Evolutionary conservation across 129 eudicot genomes (phyloP).

Genomic region (Smallanthus sonchifolius): DNA sequence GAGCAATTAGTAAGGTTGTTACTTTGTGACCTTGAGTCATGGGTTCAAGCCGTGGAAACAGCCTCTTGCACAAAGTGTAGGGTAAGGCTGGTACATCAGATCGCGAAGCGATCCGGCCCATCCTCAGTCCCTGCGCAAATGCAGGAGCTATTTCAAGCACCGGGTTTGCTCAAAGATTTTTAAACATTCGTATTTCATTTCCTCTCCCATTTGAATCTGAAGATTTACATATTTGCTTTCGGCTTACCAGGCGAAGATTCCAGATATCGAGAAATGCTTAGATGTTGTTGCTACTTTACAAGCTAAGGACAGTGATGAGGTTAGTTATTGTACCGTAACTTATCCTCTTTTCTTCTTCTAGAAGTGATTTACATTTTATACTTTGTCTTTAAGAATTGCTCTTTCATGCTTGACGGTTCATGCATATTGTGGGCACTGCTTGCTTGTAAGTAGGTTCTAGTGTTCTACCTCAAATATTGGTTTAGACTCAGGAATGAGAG

Average conservation of each 20-base stretch:
- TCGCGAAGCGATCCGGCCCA: no score
- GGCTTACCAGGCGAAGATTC: conserved; percentile 76
- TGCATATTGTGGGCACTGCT: neutral
- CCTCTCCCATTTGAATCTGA: neutral
- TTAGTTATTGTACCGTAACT: conserved; percentile 33
- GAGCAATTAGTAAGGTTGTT: no score
- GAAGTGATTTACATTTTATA: neutral
- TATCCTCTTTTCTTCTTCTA: neutral
- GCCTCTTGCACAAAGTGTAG: no score
- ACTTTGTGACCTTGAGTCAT: no score
- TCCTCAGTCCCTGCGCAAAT: no score
- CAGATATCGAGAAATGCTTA: conserved; percentile 98
- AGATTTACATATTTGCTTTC: conserved; percentile 11
- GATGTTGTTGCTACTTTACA: conserved; percentile 85
- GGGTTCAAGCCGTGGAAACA: no score
- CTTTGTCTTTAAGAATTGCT: conserved; percentile 5
- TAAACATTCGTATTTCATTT: neutral
- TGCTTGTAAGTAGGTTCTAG: neutral
- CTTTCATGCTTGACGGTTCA: neutral
- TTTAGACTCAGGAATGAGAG: neutral
- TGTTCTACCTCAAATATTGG: neutral
- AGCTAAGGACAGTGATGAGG: conserved; percentile 86
- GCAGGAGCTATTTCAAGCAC: no score
- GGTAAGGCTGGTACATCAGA: no score
- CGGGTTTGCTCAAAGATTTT: neutral